Evolutionary conservation across 768 basidiomycete genomes (phyloP).

Genomic region (Fistulinella prunicolor): DNA sequence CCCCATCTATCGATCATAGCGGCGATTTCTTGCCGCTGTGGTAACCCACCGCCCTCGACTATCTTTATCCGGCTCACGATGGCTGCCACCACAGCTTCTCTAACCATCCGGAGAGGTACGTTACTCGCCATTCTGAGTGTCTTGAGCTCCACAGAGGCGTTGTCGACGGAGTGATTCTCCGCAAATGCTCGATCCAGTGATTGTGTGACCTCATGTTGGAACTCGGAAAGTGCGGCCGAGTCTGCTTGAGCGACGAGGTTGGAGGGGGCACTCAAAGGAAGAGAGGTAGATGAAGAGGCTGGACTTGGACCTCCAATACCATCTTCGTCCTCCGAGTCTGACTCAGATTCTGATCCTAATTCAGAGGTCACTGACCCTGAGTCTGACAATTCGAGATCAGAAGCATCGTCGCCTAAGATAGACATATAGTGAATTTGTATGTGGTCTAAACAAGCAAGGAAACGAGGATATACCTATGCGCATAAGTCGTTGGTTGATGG

Average conservation of each 20-base stretch:
- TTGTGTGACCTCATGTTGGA: conserved; percentile 70
- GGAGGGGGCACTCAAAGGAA: conserved; percentile 40
- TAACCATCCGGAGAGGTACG: conserved; percentile 79
- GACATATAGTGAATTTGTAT: conserved; percentile 1
- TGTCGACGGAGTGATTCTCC: conserved; percentile 89
- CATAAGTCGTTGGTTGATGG: conserved; percentile 73
- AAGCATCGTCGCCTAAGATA: conserved; percentile 50
- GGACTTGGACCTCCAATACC: conserved; percentile 31
- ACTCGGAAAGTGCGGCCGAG: conserved; percentile 60
- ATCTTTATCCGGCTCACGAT: conserved; percentile 72
- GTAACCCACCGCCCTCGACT: conserved; percentile 50
- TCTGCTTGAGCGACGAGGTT: conserved; percentile 37
- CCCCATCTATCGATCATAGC: conserved; percentile 78
- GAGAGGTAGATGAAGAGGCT: conserved; percentile 49
- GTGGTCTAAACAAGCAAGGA: not conserved
- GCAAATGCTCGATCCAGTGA: conserved; percentile 90
- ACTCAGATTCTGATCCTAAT: conserved; percentile 41
- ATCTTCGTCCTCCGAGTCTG: conserved; percentile 41
- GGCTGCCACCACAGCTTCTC: conserved; percentile 84
- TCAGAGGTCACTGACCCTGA: conserved; percentile 51
- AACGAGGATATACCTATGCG: conserved; percentile 53
- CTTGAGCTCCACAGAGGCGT: conserved; percentile 91
- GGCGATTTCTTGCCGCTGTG: conserved; percentile 65
- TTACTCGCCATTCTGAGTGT: conserved; percentile 97
- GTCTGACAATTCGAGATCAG: conserved; percentile 63